Percentiles rank a stretch among this genome's conserved stretches.
phyloP scores from a whole-genome alignment of 306 rosid species.

The Calophaca sinica region DNA sequence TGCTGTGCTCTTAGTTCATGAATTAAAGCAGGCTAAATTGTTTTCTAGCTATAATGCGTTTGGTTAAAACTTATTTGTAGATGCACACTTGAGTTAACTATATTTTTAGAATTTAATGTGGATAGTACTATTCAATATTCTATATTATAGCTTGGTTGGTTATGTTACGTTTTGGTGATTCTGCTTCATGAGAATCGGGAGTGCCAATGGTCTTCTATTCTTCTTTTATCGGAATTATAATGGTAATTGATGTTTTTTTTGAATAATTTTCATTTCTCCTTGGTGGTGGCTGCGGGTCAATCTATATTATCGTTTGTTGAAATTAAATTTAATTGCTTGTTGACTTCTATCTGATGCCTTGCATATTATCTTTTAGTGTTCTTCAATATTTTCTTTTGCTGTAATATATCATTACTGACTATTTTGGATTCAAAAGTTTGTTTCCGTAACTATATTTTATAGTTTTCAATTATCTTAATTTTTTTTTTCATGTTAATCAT shows the following conservation, averaged over 20 bases:
- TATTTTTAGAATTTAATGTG: slow-evolving; percentile 15
- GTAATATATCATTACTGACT: slow-evolving; percentile 20
- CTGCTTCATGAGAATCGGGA: neutral
- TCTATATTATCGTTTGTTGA: slow-evolving; percentile 21
- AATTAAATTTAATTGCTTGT: slow-evolving; percentile 17
- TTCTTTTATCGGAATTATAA: neutral
- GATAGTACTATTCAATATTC: neutral
- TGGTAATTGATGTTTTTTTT: neutral
- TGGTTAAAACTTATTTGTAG: slow-evolving; percentile 4
- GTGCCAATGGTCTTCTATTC: neutral
- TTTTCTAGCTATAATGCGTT: neutral
- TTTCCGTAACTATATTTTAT: slow-evolving; percentile 8
- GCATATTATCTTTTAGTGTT: slow-evolving; percentile 10
- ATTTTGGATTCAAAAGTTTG: neutral
- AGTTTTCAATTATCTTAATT: neutral
- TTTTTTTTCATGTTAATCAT: slow-evolving; percentile 6
- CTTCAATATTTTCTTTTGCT: slow-evolving; percentile 12
- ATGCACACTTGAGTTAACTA: slow-evolving; percentile 4
- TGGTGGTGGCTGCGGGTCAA: slow-evolving; percentile 6
- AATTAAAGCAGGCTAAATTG: neutral
- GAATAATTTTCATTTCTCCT: neutral
- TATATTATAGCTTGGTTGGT: neutral
- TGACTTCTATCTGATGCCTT: slow-evolving; percentile 12
- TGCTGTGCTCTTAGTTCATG: neutral
- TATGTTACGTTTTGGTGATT: neutral